Percentiles rank a stretch among this genome's conserved stretches.
Evolutionary conservation across 2,329 filamentous ascomycete genomes (phyloP).

Genomic region (Verticillium tricorpus): DNA sequence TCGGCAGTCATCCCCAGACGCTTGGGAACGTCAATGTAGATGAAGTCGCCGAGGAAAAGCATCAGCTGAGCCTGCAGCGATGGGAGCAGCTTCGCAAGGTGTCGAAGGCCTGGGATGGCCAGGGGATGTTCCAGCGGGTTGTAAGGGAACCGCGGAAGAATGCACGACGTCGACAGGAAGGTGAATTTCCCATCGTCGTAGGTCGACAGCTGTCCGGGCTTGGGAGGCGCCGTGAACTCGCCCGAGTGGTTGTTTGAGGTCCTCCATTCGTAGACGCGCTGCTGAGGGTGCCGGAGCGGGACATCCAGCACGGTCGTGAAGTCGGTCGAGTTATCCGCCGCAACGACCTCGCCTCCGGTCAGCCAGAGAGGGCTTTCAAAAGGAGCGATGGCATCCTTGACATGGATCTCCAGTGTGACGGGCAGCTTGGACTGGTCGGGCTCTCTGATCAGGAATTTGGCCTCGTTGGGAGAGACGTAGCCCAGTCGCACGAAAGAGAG

Average conservation of each 20-base stretch:
- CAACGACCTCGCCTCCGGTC: conserved; percentile 57
- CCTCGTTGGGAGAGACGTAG: conserved; percentile 76
- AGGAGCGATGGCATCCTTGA: conserved; percentile 44
- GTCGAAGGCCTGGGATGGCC: conserved; percentile 72
- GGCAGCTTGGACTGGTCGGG: conserved; percentile 72
- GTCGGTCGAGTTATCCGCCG: conserved; percentile 72
- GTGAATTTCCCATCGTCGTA: conserved; percentile 69
- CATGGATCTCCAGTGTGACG: conserved; percentile 63
- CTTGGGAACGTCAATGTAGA: conserved; percentile 84
- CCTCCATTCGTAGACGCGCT: conserved; percentile 75
- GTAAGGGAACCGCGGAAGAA: conserved; percentile 89
- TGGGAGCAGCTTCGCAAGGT: conserved; percentile 70
- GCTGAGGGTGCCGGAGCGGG: conserved; percentile 57
- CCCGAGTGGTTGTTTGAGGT: conserved; percentile 85
- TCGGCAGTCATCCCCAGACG: conserved; percentile 68
- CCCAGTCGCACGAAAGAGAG: conserved; percentile 84
- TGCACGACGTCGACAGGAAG: conserved; percentile 89
- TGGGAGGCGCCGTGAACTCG: conserved; percentile 73
- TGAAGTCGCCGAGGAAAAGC: conserved; percentile 83
- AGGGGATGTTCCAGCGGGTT: conserved; percentile 78
- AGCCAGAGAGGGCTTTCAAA: conserved; percentile 62
- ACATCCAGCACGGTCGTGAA: conserved; percentile 71
- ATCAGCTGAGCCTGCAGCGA: conserved; percentile 71
- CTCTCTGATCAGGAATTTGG: conserved; percentile 80
- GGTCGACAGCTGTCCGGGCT: conserved; percentile 56